Evolutionary conservation across 805 yeast species (phyloP).

Genomic region (Yamadazyma phyllophila): DNA sequence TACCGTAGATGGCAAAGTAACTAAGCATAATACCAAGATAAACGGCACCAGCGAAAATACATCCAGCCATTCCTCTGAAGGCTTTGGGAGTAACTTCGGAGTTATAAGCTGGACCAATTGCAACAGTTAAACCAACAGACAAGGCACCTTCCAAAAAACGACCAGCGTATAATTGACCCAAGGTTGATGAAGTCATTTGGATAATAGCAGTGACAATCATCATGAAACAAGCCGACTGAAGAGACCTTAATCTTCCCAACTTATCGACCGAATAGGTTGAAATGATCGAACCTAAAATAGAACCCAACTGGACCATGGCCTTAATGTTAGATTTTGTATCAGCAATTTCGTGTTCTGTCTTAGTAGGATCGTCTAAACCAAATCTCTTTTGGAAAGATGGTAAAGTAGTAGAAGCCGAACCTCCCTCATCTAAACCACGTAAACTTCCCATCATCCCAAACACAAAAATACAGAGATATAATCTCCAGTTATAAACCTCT

Average conservation of each 20-base stretch:
- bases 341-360: constrained; percentile 37
- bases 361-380: constrained; percentile 42
- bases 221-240: constrained; percentile 40
- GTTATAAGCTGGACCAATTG: constrained; percentile 53
- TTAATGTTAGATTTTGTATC: constrained; percentile 51
- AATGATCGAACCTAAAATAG: constrained; percentile 51
- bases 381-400: constrained; percentile 45
- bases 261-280: constrained; percentile 49
- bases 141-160: constrained; percentile 51
- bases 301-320: constrained; percentile 58
- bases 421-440: constrained; percentile 59
- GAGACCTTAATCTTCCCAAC: constrained; percentile 50
- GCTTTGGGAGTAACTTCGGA: constrained; percentile 53
- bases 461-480: constrained; percentile 44
- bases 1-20: constrained; percentile 51
- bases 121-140: constrained; percentile 56
- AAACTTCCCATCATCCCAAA: constrained; percentile 58
- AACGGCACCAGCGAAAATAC: constrained; percentile 57
- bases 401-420: constrained; percentile 44
- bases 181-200: constrained; percentile 43
- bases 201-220: constrained; percentile 48
- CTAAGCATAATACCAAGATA: constrained; percentile 52
- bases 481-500: constrained; percentile 46
- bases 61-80: constrained; percentile 51
- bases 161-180: constrained; percentile 57